Evolutionary conservation across 73 alveolate species (phyloP), one percentile per base, ranked within the genome.

Genomic region (Stentor coeruleus): DNA sequence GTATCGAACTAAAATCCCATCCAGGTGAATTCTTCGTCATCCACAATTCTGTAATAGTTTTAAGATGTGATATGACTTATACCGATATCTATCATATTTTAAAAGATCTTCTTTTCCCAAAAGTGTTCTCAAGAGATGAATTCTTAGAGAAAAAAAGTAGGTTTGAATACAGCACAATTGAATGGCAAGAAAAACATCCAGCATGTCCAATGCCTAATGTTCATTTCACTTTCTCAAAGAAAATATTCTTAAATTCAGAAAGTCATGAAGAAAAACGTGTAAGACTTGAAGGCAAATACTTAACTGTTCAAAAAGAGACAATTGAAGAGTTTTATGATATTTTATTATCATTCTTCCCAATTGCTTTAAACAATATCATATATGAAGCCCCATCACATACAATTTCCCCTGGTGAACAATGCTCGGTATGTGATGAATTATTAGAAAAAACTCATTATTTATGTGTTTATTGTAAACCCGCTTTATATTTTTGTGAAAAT

Each of bases 381-480:
- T 49, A 49, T 49, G 66, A 49, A 49, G 66, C 66, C 66, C 66
- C 66, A 11, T 49, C 66, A 20, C 66, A 49, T 49, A 49, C 66
- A 11, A 49, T 49, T 20, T 49, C 66, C 28, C 66, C 66, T 20
- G 66, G 66, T 11, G 66, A 49, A 49, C 66, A 49, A 20, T 49
- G 66, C 66, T 49, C 66, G 6, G 66, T 49, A 11, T 49, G 66
- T 49, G 66, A 49, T 49, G 66, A 49, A 49, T 20, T 49, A 49
- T 49, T 49, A 20, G 66, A 20, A 49, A 20, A 49, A 49, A 20
- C 20, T 6, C 66, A 49, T 49, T 49, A 49, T 49, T 49, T 49
- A 20, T 49, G 66, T 49, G 66, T 49, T 49, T 49, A 49, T 49
- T 49, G 66, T 20, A 49, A 49, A 49, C 66, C 66, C 20, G 66